Evolutionary conservation across 192 early-diverging fungal species (phyloP).

Genomic region (Umbelopsis ramanniana): DNA sequence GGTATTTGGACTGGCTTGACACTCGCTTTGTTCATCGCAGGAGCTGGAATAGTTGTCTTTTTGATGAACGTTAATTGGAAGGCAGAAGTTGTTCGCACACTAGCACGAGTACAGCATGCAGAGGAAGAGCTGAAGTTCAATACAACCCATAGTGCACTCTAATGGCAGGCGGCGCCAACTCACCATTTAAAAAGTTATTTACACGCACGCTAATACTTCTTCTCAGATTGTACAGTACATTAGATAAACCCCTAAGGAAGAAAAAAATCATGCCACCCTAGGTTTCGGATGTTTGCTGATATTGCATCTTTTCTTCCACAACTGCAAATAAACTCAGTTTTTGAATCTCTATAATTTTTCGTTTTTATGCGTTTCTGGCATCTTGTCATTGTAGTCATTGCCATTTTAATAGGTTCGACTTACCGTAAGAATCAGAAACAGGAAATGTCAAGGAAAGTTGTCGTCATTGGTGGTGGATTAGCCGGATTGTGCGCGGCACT

Average conservation of each 20-base stretch:
- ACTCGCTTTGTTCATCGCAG: constrained; percentile 42
- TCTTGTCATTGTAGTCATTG: not conserved
- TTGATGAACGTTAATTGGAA: constrained; percentile 33
- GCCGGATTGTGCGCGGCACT: constrained; percentile 36
- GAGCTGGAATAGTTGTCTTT: constrained; percentile 13
- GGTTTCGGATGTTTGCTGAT: too few relatives aligned
- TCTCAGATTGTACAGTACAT: too few relatives aligned
- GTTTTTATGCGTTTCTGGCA: not conserved
- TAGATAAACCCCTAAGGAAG: too few relatives aligned
- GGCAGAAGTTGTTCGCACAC: constrained; percentile 24
- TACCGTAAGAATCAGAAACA: not conserved
- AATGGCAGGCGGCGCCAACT: too few relatives aligned
- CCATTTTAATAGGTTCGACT: not conserved
- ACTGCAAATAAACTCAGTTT: not conserved
- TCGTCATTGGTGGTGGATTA: constrained; percentile 37
- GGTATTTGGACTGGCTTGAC: constrained; percentile 69
- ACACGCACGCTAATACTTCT: too few relatives aligned
- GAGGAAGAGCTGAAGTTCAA: constrained; percentile 26
- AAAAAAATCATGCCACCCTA: too few relatives aligned
- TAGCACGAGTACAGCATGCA: constrained; percentile 20
- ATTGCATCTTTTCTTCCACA: too few relatives aligned
- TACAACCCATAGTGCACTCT: not conserved
- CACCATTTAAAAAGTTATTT: too few relatives aligned
- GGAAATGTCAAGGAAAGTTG: constrained; percentile 27
- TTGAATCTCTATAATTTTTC: too few relatives aligned